Evolutionary conservation across 306 rosid genomes (phyloP), one percentile per base, ranked within the genome.

Genomic region (Castanospermum australe): DNA sequence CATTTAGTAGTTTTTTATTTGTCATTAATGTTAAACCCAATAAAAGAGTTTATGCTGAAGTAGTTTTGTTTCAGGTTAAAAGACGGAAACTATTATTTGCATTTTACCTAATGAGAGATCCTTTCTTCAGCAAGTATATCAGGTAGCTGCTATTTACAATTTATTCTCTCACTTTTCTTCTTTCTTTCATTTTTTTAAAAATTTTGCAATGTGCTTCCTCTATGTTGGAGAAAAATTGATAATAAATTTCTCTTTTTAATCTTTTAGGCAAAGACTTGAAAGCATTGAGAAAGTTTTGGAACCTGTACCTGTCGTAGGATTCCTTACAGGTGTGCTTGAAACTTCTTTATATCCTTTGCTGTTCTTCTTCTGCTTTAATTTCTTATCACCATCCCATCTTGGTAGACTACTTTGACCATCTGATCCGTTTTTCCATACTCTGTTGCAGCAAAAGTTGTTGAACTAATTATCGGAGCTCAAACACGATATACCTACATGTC

Each of bases 81-180:
- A 88, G 89, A 61, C 85, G 98, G 61, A 96, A 88, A 94, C 67
- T 96, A 80, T 57, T 90, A 22, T 91, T 89, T 90, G 91, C 82
- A 42, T 93, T 96, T 80, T 96, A 93, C 90, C 84, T 96, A 73
- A 86, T 96, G 99, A 90, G 98, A 87, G 98, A 96, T 85, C 99
- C 99, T 18, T 93, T 96, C 86, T 96, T 96, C 80, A 87, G 76
- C 94, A 88, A 88, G 86, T 89, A 86, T 81, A 93, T 92, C 38
- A 90, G 99, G 99, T 92, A 80, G 5, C 14, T 14, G 59, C 64
- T 55, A 17, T 54, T 82, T 59, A 67, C 35, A 28, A 5, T 15
- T 50, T 71, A 1, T 50, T 55, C 32, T 66, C 35, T 5, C 24
- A 0, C 8, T 33, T 10, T 5, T 57, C 5, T 14, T 47, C 1